Base-by-base conservation (phyloP, 352 stramenopile species). In the Salisapilia sapeloensis region DNA sequence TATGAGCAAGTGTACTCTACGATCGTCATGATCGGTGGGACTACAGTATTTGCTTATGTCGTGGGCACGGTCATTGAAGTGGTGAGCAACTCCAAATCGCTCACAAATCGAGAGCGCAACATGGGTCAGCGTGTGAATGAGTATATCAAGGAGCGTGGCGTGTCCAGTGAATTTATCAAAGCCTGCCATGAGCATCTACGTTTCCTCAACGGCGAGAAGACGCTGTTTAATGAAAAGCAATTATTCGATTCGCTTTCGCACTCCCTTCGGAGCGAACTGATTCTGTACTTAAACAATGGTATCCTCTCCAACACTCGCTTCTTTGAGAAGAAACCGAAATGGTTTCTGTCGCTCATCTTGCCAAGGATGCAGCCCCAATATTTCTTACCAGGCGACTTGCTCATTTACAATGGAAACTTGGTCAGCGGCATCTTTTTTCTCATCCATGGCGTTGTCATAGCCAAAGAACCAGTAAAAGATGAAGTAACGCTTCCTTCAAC, bases 311-410 rank as follows among this genome's bases (percentile, higher is more conserved):
- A 78, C 33, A 60, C 82, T 4, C 60, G 69, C 1, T 82, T 85
- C 38, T 85, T 85, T 18, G 69, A 85, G 33, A 85, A 85, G 34
- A 85, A 85, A 17, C 69, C 69, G 3, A 85, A 85, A 24, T 85
- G 69, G 69, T 85, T 85, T 38, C 39, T 85, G 11, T 77, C 69
- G 10, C 42, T 85, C 12, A 38, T 85, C 9, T 38, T 85, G 9
- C 69, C 65, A 14, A 48, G 63, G 14, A 46, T 85, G 3, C 50
- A 77, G 6, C 69, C 69, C 3, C 69, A 85, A 33, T 85, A 60
- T 42, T 85, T 70, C 23, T 37, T 80, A 2, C 42, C 67, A 15
- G 58, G 69, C 2, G 69, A 85, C 31, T 49, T 85, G 29, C 23
- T 82, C 4, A 79, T 85, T 15, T 82, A 80, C 30, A 52, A 80